Base-by-base conservation (phyloP, 1,284 basidiomycete genomes). In the Cutaneotrichosporon sp. region DNA sequence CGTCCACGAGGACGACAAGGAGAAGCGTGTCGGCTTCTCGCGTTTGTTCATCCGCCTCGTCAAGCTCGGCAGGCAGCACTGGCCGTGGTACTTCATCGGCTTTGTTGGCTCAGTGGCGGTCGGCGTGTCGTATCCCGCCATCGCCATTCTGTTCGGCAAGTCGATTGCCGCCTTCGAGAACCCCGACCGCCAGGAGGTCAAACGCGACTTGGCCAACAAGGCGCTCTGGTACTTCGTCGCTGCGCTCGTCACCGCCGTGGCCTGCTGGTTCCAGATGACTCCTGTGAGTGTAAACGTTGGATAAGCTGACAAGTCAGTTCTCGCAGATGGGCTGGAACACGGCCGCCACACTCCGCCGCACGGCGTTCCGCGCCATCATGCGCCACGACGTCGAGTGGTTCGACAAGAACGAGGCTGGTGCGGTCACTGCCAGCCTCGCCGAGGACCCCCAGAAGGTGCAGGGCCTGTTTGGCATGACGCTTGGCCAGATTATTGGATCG, bases 391-490 rank as follows among this genome's bases (percentile, higher is more conserved):
- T 94, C 69, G 87, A 88, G 67, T 95, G 87, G 83, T 95, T 95
- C 64, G 92, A 95, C 78, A 85, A 86, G 78, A 90, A 95, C 75
- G 79, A 75, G 64, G 90, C 91, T 33, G 97, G 95, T 65, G 82
- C 86, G 57, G 82, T 98, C 58, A 95, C 92, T 4, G 85, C 89
- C 2, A 84, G 83, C 56, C 81, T 99, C 45, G 89, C 91, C 60
- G 92, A 95, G 63, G 90, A 92, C 72, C 90, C 95, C 22, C 91
- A 95, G 72, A 97, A 95, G 77, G 86, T 97, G 67, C 90, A 89
- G 65, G 92, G 93, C 66, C 83, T 97, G 45, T 91, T 92, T 54
- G 95, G 94, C 62, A 83, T 91, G 63, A 97, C 94, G 2, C 84
- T 97, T 29, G 91, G 90, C 49, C 80, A 87, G 20, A 91, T 98